Evolutionary conservation across 2,329 filamentous ascomycete genomes (phyloP).

Genomic region (Colletotrichum orbiculare): DNA sequence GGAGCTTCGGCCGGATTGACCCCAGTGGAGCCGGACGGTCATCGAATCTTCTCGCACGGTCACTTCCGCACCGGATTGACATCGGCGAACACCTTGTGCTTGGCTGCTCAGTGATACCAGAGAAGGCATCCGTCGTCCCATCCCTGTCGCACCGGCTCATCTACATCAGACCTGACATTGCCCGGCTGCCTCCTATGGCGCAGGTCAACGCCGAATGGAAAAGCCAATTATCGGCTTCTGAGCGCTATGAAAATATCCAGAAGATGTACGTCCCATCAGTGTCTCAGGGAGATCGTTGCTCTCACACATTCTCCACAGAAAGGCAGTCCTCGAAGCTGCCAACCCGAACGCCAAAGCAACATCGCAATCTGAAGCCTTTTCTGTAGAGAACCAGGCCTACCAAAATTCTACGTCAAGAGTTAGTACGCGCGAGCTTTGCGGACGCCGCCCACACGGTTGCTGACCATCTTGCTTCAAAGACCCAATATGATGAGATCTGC

Average conservation of each 20-base stretch:
- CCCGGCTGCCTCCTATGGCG: slow-evolving; percentile 17
- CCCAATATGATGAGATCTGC: slow-evolving; percentile 54
- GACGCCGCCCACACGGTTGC: too few relatives aligned
- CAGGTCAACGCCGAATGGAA: slow-evolving; percentile 57
- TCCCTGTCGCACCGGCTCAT: background rate
- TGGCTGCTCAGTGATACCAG: slow-evolving; percentile 18
- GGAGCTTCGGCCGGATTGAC: background rate
- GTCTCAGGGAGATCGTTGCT: background rate
- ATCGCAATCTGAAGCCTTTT: slow-evolving; percentile 37
- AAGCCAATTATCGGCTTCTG: slow-evolving; percentile 63
- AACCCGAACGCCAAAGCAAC: slow-evolving; percentile 19
- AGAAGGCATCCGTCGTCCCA: background rate
- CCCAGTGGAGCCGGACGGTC: slow-evolving; percentile 22
- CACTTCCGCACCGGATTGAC: slow-evolving; percentile 7
- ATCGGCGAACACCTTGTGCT: slow-evolving; percentile 3
- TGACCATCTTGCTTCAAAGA: slow-evolving; percentile 3
- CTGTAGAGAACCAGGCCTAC: slow-evolving; percentile 37
- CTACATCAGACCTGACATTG: background rate
- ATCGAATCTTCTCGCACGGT: slow-evolving; percentile 13
- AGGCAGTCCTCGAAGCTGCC: slow-evolving; percentile 29
- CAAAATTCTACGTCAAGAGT: slow-evolving; percentile 33
- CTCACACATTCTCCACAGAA: slow-evolving; percentile 12
- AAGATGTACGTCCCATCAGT: slow-evolving; percentile 62
- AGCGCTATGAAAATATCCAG: slow-evolving; percentile 72
- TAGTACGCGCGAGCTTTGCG: background rate